Conservation (phyloP, 345 rosid genomes). For the Eucalyptus erythrocorys region DNA sequence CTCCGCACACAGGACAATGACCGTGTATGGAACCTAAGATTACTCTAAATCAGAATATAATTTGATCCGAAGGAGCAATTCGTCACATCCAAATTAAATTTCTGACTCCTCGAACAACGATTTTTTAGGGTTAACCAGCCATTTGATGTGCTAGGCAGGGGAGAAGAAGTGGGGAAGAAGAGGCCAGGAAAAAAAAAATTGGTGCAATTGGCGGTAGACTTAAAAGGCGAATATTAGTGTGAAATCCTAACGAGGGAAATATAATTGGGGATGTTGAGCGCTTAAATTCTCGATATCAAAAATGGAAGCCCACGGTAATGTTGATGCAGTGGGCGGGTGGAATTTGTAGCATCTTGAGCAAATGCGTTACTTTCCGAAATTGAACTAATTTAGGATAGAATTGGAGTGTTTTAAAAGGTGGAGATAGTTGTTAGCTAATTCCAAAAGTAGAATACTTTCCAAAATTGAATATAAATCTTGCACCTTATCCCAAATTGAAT, state of each 20-base stretch:
- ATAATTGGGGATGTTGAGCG: neutral
- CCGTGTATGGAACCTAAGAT: neutral
- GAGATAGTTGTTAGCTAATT: neutral
- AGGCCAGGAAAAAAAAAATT: neutral
- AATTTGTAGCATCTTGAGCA: neutral
- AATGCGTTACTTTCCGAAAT: neutral
- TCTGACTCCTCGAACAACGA: neutral
- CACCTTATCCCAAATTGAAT: neutral
- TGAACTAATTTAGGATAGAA: too few species aligned
- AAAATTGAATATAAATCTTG: neutral
- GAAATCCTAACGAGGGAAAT: neutral
- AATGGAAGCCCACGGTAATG: neutral
- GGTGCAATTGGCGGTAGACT: too few species aligned
- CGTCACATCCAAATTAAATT: neutral
- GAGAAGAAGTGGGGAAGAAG: neutral
- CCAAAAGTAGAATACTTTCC: neutral
- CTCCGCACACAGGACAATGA: neutral
- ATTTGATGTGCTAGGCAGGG: neutral
- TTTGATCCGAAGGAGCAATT: neutral
- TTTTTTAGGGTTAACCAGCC: neutral
- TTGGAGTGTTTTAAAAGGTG: neutral
- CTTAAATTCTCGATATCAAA: neutral
- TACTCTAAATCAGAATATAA: neutral
- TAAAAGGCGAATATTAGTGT: neutral
- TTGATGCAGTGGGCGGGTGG: neutral